These are phyloP conservation scores for Phytophthora pisi DNA, from an alignment of 352 stramenopile genomes.

Conservation along the genomic window DNA sequence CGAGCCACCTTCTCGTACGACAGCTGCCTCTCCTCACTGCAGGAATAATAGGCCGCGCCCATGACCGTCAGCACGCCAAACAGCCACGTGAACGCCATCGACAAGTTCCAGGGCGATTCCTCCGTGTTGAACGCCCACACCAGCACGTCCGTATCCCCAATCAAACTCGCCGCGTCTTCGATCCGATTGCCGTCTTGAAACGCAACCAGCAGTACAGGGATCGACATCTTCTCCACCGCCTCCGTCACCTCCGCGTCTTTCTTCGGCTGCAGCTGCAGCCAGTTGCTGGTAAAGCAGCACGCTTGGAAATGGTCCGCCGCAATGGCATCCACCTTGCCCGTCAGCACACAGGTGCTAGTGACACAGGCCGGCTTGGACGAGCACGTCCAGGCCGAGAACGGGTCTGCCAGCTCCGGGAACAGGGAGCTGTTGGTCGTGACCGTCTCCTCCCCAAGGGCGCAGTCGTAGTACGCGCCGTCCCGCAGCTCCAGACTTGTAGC, in stretches of 20 bases:
- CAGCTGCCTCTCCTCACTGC: slow-evolving; percentile 51
- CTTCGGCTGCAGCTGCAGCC: slow-evolving; percentile 45
- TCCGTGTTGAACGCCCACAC: slow-evolving; percentile 45
- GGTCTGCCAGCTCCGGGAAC: slow-evolving; percentile 38
- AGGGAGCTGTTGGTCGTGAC: slow-evolving; percentile 47
- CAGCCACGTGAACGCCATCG: slow-evolving; percentile 69
- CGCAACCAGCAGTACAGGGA: slow-evolving; percentile 49
- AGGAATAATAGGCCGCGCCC: slow-evolving; percentile 55
- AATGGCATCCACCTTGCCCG: slow-evolving; percentile 7
- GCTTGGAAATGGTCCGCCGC: slow-evolving; percentile 36
- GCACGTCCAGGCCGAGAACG: slow-evolving; percentile 32
- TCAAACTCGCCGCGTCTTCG: slow-evolving; percentile 28
- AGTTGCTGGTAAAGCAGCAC: slow-evolving; percentile 57
- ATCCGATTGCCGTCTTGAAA: slow-evolving; percentile 48
- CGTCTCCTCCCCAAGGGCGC: slow-evolving; percentile 39
- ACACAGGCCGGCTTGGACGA: slow-evolving; percentile 34
- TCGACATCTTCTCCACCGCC: slow-evolving; percentile 8
- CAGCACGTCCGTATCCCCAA: slow-evolving; percentile 17
- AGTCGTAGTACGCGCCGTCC: slow-evolving; percentile 49
- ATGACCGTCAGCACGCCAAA: slow-evolving; percentile 58
- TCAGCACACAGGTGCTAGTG: slow-evolving; percentile 46
- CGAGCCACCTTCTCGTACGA: slow-evolving; percentile 57
- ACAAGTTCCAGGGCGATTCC: slow-evolving; percentile 67
- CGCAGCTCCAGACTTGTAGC: slow-evolving; percentile 18
- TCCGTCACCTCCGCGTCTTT: background rate